Evolutionary conservation across 2,329 filamentous ascomycete species (phyloP).

Genomic region (Zalaria sp.): DNA sequence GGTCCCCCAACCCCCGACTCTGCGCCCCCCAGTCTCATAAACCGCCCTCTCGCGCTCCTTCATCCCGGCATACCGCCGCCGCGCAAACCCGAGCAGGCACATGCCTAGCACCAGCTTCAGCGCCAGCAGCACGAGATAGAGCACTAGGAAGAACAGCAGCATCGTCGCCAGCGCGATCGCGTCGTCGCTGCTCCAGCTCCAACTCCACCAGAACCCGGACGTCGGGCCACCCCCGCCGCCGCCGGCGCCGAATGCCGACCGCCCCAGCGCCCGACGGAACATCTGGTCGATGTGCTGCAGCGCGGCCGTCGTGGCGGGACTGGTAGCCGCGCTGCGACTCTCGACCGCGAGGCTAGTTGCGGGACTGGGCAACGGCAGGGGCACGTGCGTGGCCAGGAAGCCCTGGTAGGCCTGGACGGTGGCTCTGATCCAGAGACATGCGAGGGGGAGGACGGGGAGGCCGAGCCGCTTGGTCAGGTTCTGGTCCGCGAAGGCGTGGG

Average conservation of each 20-base stretch:
- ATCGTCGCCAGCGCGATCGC: conserved; percentile 66
- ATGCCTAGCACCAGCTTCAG: conserved; percentile 69
- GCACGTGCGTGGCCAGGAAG: conserved; percentile 81
- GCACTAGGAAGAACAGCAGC: conserved; percentile 69
- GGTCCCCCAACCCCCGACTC: conserved; percentile 69
- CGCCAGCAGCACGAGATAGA: conserved; percentile 73
- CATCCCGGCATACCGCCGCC: conserved; percentile 69
- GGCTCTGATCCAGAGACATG: conserved; percentile 88
- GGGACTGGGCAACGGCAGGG: conserved; percentile 48
- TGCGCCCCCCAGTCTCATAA: conserved; percentile 54
- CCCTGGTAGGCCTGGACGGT: conserved; percentile 95
- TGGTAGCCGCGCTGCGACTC: conserved; percentile 25
- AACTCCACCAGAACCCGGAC: conserved; percentile 18
- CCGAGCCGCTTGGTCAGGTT: conserved; percentile 82
- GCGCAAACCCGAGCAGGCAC: conserved; percentile 64
- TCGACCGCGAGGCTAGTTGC: conserved; percentile 36
- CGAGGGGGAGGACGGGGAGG: conserved; percentile 79
- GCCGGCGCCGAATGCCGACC: conserved; percentile 49
- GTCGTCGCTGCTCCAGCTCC: conserved; percentile 52
- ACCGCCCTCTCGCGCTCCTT: conserved; percentile 43
- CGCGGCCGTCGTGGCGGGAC: conserved; percentile 62
- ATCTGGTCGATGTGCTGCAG: conserved; percentile 66
- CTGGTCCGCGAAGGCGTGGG: conserved; percentile 83
- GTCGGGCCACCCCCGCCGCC: too few species aligned
- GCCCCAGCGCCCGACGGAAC: conserved; percentile 62